These are phyloP conservation scores for Discostella pseudostelligera DNA, from an alignment of 108 stramenopile genomes.

Conservation along the genomic window DNA sequence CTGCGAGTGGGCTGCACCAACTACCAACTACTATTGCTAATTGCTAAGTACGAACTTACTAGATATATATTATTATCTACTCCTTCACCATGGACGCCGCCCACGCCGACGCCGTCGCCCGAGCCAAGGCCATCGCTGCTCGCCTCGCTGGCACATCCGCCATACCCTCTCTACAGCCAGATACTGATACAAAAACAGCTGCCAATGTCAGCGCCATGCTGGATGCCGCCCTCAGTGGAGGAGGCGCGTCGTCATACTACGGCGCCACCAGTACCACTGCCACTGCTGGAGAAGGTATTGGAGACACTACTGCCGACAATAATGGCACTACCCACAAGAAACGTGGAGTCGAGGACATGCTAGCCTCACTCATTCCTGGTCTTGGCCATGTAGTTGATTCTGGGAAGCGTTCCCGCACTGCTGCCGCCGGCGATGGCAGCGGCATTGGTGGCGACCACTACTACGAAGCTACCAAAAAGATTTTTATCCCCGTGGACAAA, in stretches of 20 bases:
- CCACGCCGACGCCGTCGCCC: constrained; percentile 66
- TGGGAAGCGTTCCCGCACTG: constrained; percentile 23
- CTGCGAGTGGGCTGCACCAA: no score
- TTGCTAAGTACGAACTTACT: no score
- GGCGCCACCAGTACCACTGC: not conserved
- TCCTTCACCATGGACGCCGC: constrained; percentile 52
- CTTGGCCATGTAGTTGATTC: constrained; percentile 17
- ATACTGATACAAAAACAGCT: not conserved
- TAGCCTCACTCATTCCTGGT: constrained; percentile 49
- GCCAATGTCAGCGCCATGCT: constrained; percentile 27
- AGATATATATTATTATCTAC: no score
- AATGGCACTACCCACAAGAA: constrained; percentile 12
- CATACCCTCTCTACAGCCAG: constrained; percentile 12
- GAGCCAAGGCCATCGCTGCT: constrained; percentile 84
- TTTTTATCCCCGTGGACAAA: constrained; percentile 43
- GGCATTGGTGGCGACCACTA: not conserved
- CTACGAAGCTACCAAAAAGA: constrained; percentile 31
- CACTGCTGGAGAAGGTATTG: not conserved
- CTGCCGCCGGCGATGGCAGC: not conserved
- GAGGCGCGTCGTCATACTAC: constrained; percentile 8
- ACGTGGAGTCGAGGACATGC: constrained; percentile 37
- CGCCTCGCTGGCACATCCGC: constrained; percentile 54
- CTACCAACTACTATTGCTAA: no score
- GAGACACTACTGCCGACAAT: not conserved
- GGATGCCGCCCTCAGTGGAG: constrained; percentile 36